These are phyloP conservation scores for Nicotiana obtusifolia DNA, from an alignment of 257 asterid species.

Conservation along the genomic window DNA sequence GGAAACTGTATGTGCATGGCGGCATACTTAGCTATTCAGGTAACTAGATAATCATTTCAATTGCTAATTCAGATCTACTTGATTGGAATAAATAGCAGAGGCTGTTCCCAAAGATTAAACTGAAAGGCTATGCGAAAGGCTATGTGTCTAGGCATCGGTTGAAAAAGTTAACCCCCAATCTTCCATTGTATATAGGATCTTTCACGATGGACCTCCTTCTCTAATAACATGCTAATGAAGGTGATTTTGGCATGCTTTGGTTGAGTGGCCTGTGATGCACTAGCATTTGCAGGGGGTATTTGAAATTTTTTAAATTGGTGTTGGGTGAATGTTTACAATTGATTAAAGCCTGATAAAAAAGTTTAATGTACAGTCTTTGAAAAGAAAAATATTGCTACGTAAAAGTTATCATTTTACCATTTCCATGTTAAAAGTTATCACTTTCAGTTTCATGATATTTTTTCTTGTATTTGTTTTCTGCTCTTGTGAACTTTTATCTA, in stretches of 20 bases:
- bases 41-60: slow-evolving; percentile 15
- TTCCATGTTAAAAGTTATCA: not conserved
- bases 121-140: not conserved
- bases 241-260: not conserved
- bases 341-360: not conserved
- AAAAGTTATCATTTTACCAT: not conserved
- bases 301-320: not conserved
- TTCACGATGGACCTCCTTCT: not conserved
- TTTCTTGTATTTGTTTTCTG: not conserved
- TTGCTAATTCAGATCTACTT: not conserved
- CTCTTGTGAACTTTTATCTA: not conserved
- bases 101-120: not conserved
- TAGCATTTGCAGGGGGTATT: not conserved
- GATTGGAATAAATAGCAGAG: not conserved
- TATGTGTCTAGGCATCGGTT: not conserved
- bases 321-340: not conserved
- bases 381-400: not conserved
- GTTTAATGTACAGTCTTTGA: not conserved
- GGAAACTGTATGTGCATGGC: slow-evolving; percentile 98
- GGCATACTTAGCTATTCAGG: slow-evolving; percentile 84
- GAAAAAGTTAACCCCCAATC: not conserved
- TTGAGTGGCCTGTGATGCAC: not conserved
- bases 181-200: not conserved
- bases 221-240: not conserved
- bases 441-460: not conserved